Evolutionary conservation across 306 rosid genomes (phyloP).

Genomic region (Crotalaria pallida): DNA sequence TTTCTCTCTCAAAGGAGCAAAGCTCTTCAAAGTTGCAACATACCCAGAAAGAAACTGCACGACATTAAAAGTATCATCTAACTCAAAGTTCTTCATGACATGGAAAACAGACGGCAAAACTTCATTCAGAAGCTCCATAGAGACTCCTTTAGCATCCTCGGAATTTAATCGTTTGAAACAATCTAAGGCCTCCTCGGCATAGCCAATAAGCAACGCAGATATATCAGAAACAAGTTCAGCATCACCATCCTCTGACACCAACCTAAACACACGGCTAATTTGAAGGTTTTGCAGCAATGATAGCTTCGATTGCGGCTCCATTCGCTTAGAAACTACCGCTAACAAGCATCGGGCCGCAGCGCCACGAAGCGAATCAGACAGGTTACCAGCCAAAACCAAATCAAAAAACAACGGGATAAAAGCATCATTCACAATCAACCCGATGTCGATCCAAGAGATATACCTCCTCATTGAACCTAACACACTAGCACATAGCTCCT

Average conservation of each 20-base stretch:
- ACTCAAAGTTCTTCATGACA: slow-evolving; percentile 71
- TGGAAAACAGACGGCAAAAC: slow-evolving; percentile 82
- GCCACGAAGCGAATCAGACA: slow-evolving; percentile 66
- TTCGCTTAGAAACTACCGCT: slow-evolving; percentile 82
- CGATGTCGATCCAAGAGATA: slow-evolving; percentile 91
- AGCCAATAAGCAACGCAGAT: slow-evolving; percentile 77
- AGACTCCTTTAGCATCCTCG: slow-evolving; percentile 60
- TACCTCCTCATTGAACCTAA: slow-evolving; percentile 78
- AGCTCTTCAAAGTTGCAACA: slow-evolving; percentile 68
- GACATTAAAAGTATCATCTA: slow-evolving; percentile 70
- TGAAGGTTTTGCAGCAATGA: slow-evolving; percentile 79
- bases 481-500: slow-evolving; percentile 59
- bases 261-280: slow-evolving; percentile 58
- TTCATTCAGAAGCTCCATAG: slow-evolving; percentile 60
- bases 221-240: slow-evolving; percentile 59
- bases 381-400: slow-evolving; percentile 58
- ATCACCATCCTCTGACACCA: slow-evolving; percentile 56
- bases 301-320: slow-evolving; percentile 72
- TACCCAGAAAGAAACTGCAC: slow-evolving; percentile 81
- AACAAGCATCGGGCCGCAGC: slow-evolving; percentile 81
- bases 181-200: slow-evolving; percentile 75
- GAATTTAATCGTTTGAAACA: slow-evolving; percentile 81
- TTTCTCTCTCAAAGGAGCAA: slow-evolving; percentile 61
- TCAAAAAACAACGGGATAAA: slow-evolving; percentile 80
- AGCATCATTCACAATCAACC: slow-evolving; percentile 73